A percentile compares a stretch with the other conserved stretches of the same genome.
Conservation (phyloP, 164 flowering plant species). For the Dillenia suffruticosa region DNA sequence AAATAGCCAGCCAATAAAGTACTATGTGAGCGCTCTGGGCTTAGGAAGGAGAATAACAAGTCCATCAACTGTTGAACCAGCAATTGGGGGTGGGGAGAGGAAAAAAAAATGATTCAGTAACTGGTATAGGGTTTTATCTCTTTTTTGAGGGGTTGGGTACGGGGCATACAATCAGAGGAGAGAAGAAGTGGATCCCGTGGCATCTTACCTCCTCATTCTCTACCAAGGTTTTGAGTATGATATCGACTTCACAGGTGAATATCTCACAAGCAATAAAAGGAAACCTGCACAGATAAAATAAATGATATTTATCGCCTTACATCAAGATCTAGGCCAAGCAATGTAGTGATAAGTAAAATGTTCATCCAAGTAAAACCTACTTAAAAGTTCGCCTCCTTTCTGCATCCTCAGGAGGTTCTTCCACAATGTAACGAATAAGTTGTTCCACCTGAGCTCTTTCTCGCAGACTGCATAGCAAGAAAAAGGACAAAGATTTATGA, state of each 20-base stretch:
- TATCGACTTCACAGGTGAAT: conserved; percentile 93
- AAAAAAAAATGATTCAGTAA: not conserved
- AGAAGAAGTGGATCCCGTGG: not conserved
- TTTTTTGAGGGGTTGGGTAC: too few relatives aligned
- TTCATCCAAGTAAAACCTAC: conserved; percentile 31
- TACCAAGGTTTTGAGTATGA: conserved; percentile 77
- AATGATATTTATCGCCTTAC: not conserved
- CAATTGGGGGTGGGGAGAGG: not conserved
- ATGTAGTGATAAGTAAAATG: not conserved
- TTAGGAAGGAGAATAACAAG: conserved; percentile 83
- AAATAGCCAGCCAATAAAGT: conserved; percentile 83
- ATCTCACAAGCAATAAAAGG: conserved; percentile 96
- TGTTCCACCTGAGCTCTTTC: conserved; percentile 82
- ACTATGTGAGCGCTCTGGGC: conserved; percentile 65
- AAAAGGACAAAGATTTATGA: not conserved
- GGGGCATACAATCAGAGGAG: not conserved
- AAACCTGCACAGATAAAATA: conserved; percentile 40
- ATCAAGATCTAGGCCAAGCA: too few relatives aligned
- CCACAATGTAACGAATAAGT: conserved; percentile 72
- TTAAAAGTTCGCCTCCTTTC: conserved; percentile 71
- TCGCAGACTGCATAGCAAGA: conserved; percentile 44
- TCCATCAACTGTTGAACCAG: conserved; percentile 68
- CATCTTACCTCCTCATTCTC: conserved; percentile 81
- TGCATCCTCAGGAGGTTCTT: conserved; percentile 81
- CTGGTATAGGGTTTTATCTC: not conserved